These are phyloP conservation scores for Sclerotinia minor DNA, from an alignment of 2,329 filamentous ascomycete genomes.

Conservation along the genomic window DNA sequence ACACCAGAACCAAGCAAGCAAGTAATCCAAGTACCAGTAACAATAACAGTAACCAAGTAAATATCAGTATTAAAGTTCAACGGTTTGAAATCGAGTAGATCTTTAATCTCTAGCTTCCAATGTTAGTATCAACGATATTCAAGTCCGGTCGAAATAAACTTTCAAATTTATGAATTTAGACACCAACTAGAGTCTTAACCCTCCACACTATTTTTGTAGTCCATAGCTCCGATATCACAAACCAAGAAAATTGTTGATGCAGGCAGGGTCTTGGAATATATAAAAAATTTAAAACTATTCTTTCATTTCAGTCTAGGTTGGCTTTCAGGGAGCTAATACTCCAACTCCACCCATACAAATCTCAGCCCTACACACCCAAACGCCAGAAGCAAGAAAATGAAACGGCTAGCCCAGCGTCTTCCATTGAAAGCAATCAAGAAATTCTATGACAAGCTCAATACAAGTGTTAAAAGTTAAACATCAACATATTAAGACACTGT, in stretches of 20 bases:
- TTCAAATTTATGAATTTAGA: neutral
- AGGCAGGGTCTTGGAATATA: neutral
- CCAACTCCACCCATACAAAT: neutral
- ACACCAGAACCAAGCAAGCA: too few species aligned
- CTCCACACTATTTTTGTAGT: neutral
- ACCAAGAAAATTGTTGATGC: neutral
- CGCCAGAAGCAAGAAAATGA: conserved; percentile 8
- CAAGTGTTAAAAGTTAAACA: neutral
- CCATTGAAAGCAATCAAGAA: conserved; percentile 12
- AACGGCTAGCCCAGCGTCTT: neutral
- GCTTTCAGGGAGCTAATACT: conserved; percentile 4
- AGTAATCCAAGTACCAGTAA: too few species aligned
- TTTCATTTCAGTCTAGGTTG: conserved; percentile 8
- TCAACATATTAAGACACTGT: conserved; percentile 2
- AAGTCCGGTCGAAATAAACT: neutral
- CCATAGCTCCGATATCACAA: neutral
- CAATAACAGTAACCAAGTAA: too few species aligned
- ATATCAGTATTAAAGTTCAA: too few species aligned
- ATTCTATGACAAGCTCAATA: conserved; percentile 15
- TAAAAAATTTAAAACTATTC: conserved; percentile 7
- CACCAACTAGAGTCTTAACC: too few species aligned
- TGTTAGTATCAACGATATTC: too few species aligned
- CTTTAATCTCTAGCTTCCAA: neutral
- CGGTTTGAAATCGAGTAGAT: too few species aligned
- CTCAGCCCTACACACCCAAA: conserved; percentile 15